Base-by-base conservation (phyloP, 2,329 filamentous ascomycete genomes). In the Claviceps sp. region DNA sequence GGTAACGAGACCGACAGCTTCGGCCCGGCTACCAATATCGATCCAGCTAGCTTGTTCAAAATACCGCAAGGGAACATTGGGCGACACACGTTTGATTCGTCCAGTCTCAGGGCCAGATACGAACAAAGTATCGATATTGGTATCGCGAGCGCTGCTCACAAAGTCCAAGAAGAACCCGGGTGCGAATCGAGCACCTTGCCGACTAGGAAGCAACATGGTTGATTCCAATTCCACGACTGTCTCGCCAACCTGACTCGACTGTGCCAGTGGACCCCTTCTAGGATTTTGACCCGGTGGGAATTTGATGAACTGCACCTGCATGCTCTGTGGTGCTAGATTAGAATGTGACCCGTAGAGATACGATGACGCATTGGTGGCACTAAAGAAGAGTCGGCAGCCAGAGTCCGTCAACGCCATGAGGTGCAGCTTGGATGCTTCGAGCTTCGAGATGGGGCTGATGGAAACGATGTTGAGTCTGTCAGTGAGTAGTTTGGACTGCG, bases 301-400 rank as follows among this genome's bases (percentile, higher is more conserved):
- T 63, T 93, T 94, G 67, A 98, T 88, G 62, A 95, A 93, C 59
- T 94, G 86, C n/a, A 96, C 82, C 67, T 96, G 90, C 89, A 98
- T 96, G 68, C 89, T 96, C 60, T 87, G 90, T 0, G 93, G 90
- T 0, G 87, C 82, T 53, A 75, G 66, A 54, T 76, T 83, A 7
- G 79, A 76, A 20, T 78, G 74, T 22, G 78, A 77, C 14, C 76
- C 77, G 34, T 80, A 74, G 65, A 75, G 78, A 70, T 84, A 83
- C 0, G 75, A 85, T 1, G 81, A 79, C 18, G 88, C 85, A 57
- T 85, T 85, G 0, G 89, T 95, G 5, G 91, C 89, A 63, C 89
- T 97, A 51, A 98, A 76, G 65, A 93, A 97, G 4, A 98, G 79
- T 22, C 93, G 82, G 63, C 90, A 95, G 20, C 94, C 93, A 0